A percentile compares a stretch with the other conserved stretches of the same genome.
Conservation (phyloP, 768 basidiomycete species). For the Mycena galericulata region DNA sequence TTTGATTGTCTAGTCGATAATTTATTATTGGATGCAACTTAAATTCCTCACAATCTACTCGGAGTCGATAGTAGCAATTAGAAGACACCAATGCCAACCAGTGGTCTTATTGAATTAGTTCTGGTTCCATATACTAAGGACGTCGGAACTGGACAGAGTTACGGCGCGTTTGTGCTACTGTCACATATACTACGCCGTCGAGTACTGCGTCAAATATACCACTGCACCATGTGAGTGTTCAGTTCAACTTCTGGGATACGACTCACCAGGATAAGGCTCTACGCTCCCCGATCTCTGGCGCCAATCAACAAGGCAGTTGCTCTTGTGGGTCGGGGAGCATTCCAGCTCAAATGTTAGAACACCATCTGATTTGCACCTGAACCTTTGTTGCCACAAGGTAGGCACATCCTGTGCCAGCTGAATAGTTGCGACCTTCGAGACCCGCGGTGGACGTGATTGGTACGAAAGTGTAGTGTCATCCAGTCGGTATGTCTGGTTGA, state of each 20-base stretch:
- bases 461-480: neutral
- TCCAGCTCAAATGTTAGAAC: constrained; percentile 5
- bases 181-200: neutral
- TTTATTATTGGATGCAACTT: too few relatives aligned
- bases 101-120: too few relatives aligned
- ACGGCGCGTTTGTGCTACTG: too few relatives aligned
- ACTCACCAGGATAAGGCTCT: neutral
- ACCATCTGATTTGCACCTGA: neutral
- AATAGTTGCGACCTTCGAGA: neutral
- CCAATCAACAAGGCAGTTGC: neutral
- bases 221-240: neutral
- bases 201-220: constrained; percentile 5
- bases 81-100: too few relatives aligned
- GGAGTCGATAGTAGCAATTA: too few relatives aligned
- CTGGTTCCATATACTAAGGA: too few relatives aligned
- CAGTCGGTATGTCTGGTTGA: constrained; percentile 2
- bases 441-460: neutral
- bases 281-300: neutral
- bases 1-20: too few relatives aligned
- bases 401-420: neutral
- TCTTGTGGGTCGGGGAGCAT: neutral
- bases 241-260: too few relatives aligned
- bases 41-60: too few relatives aligned
- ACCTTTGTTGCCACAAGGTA: neutral
- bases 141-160: too few relatives aligned